A percentile compares a stretch with the other conserved stretches of the same genome.
Conservation (phyloP, 331 rosid genomes). For the Telfairia occidentalis region DNA sequence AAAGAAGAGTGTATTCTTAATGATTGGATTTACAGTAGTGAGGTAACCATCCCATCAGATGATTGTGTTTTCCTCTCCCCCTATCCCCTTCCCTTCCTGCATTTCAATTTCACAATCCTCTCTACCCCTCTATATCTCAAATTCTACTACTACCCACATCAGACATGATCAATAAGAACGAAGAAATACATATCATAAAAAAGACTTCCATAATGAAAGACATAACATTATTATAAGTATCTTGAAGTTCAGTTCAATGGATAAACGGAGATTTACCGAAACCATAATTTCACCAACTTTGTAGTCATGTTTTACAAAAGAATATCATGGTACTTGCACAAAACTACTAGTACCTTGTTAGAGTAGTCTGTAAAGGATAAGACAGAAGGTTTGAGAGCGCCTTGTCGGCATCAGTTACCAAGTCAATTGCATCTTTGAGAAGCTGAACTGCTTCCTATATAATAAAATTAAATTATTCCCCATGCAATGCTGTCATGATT, state of each 20-base stretch:
- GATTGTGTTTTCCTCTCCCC: not conserved
- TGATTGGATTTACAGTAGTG: not conserved
- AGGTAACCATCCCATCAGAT: not conserved
- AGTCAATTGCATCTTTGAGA: constrained; percentile 80
- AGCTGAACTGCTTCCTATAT: constrained; percentile 64
- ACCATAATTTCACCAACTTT: not conserved
- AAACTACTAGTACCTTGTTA: constrained; percentile 46
- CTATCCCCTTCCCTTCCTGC: not conserved
- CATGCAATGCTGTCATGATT: constrained; percentile 3
- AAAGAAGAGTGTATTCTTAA: too few species aligned
- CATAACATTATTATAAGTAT: not conserved
- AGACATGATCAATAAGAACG: not conserved
- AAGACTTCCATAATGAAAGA: not conserved
- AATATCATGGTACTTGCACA: not conserved
- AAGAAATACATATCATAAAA: not conserved
- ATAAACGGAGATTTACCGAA: not conserved
- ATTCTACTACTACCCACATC: not conserved
- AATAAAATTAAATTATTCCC: constrained; percentile 7
- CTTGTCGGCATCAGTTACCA: constrained; percentile 70
- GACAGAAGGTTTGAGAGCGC: constrained; percentile 68
- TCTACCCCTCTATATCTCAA: not conserved
- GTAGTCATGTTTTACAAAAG: not conserved
- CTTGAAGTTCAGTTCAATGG: not conserved
- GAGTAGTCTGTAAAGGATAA: constrained; percentile 59
- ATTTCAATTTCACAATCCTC: not conserved